Conservation (phyloP, 108 stramenopile species). For the Pseudonitzschia multiseries region DNA sequence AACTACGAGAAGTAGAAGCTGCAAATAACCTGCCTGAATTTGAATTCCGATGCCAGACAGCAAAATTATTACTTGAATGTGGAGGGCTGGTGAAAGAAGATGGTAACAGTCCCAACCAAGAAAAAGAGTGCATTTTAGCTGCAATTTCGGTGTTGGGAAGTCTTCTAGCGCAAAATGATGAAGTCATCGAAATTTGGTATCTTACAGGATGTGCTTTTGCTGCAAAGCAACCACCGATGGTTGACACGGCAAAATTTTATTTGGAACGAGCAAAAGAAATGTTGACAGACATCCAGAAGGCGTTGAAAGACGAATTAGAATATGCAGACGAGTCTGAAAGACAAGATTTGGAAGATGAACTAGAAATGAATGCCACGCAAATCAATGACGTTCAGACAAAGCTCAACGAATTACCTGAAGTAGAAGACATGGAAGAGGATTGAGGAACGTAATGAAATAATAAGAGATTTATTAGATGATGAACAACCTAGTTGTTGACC, state of each 20-base stretch:
- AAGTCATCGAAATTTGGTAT: slow-evolving; percentile 86
- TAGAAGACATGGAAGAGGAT: slow-evolving; percentile 9
- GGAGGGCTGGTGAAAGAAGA: slow-evolving; percentile 38
- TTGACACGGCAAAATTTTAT: slow-evolving; percentile 62
- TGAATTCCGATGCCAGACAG: slow-evolving; percentile 83
- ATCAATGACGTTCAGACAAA: slow-evolving; percentile 44
- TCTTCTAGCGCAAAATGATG: slow-evolving; percentile 86
- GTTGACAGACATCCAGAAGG: slow-evolving; percentile 64
- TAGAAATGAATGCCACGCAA: slow-evolving; percentile 53
- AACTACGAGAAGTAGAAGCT: slow-evolving; percentile 52
- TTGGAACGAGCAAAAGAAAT: slow-evolving; percentile 69
- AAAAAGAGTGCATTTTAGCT: slow-evolving; percentile 54
- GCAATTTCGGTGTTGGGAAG: slow-evolving; percentile 83
- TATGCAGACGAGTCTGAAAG: slow-evolving; percentile 49
- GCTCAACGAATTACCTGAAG: slow-evolving; percentile 25
- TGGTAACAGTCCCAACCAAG: slow-evolving; percentile 16
- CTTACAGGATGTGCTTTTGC: slow-evolving; percentile 82
- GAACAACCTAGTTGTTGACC: too few species aligned
- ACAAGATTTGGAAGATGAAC: slow-evolving; percentile 55
- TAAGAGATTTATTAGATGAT: neutral
- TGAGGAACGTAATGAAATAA: neutral
- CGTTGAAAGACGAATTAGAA: slow-evolving; percentile 46
- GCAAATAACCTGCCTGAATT: slow-evolving; percentile 67
- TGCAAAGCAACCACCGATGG: slow-evolving; percentile 42
- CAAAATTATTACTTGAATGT: slow-evolving; percentile 84